Evolutionary conservation across 176 grass and related monocot species (phyloP), one percentile per base, ranked within the genome.

Genomic region (Elymus sibiricus): DNA sequence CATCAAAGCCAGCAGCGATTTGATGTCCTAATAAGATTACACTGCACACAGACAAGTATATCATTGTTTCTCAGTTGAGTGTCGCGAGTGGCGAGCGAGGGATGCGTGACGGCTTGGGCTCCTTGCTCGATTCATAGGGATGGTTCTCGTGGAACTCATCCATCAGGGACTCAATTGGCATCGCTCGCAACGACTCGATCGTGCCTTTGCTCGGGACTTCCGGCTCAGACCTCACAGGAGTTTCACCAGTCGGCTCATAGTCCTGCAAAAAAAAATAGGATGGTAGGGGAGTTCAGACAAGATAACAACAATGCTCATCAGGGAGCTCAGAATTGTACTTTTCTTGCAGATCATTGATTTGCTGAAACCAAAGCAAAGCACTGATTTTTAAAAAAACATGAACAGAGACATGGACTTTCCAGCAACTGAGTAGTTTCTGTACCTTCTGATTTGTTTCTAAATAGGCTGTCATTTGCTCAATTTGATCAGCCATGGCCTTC

Each of bases 61-160:
- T 21, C 43, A 3, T 37, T 16, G 42, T 63, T 49, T 49, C 11
- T 92, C 86, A 93, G 86, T 99, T 99, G 25, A 96, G 80, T 11
- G 93, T 91, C 9, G 85, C 83, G 21, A 99, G 92, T 51, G 97
- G 97, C n/a, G 94, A 97, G 16, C 97, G 92, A 64, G 94, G 94
- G 43, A 97, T 94, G 70, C 91, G 89, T 8, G 92, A 65, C 10
- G 82, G 77, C 87, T 90, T 99, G 21, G 86, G 79, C 11, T 96
- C 92, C 31, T 93, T 99, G 81, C 84, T 86, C 5, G 88, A 91
- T 17, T 96, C 94, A 11, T 94, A 93, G 1, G 97, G 97, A 76
- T 96, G 87, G 44, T 93, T 97, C 84, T 99, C 97, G 2, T 92
- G 90, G 84, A 99, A 99, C 49, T 99, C 97, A 13, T 84, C 87